phyloP scores from a whole-genome alignment of 2,329 filamentous ascomycete species.

The Ophiosphaerella korrae region DNA sequence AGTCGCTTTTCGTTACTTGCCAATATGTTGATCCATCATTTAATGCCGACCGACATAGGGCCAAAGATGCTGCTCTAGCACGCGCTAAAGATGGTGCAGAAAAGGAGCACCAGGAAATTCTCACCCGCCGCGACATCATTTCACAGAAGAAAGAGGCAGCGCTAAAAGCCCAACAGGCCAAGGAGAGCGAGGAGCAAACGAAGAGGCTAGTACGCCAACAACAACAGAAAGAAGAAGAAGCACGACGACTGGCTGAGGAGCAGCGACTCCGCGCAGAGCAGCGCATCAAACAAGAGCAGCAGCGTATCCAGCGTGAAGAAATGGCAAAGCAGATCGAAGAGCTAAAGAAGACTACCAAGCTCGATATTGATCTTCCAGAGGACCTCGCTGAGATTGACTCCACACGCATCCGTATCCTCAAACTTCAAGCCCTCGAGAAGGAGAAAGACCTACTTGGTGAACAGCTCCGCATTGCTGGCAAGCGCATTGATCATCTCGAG shows the following conservation, averaged over 20 bases:
- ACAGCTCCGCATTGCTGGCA: slow-evolving; percentile 86
- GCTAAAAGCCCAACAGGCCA: slow-evolving; percentile 83
- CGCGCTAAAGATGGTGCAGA: slow-evolving; percentile 88
- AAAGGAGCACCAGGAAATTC: slow-evolving; percentile 83
- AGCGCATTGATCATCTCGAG: slow-evolving; percentile 96
- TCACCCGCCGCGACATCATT: slow-evolving; percentile 87
- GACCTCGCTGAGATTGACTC: slow-evolving; percentile 72
- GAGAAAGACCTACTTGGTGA: slow-evolving; percentile 97
- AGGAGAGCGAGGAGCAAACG: slow-evolving; percentile 90
- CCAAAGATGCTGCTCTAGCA: slow-evolving; percentile 77
- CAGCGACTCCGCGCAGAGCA: slow-evolving; percentile 90
- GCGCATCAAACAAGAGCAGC: slow-evolving; percentile 68
- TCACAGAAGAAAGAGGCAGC: slow-evolving; percentile 96
- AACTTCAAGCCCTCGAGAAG: slow-evolving; percentile 92
- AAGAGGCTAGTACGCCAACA: slow-evolving; percentile 86
- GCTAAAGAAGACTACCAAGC: slow-evolving; percentile 86
- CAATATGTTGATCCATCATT: slow-evolving; percentile 93
- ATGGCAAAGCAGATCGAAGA: slow-evolving; percentile 90
- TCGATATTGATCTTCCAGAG: slow-evolving; percentile 80
- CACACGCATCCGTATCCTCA: slow-evolving; percentile 82
- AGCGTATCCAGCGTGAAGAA: slow-evolving; percentile 55
- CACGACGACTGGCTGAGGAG: slow-evolving; percentile 86
- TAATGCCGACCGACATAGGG: slow-evolving; percentile 78
- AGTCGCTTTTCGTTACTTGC: slow-evolving; percentile 88
- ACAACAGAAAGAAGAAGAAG: slow-evolving; percentile 87